Evolutionary conservation across 352 stramenopile species (phyloP).

Genomic region (Phytopythium vexans): DNA sequence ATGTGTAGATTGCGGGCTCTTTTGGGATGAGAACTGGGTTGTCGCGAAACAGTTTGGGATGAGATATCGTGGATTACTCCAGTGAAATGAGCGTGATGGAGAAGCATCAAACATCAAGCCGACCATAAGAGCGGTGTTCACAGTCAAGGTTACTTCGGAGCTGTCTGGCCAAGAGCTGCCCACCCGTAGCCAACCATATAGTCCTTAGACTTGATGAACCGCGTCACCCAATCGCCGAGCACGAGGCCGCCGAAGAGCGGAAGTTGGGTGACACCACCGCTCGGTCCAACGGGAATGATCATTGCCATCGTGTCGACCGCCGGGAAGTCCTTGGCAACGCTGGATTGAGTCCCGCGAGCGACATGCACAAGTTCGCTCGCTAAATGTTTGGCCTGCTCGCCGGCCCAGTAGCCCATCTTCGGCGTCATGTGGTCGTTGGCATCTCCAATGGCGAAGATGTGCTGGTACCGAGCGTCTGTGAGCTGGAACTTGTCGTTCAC

Average conservation of each 20-base stretch:
- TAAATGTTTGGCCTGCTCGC: conserved; percentile 39
- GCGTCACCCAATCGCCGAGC: conserved; percentile 44
- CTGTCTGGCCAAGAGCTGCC: no score
- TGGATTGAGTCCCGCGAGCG: conserved; percentile 11
- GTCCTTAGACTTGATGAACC: conserved; percentile 41
- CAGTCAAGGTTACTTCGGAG: no score
- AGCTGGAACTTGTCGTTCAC: conserved; percentile 53
- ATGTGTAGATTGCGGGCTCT: no score
- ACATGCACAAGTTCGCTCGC: conserved; percentile 27
- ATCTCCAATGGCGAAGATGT: conserved; percentile 60
- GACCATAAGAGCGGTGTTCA: no score
- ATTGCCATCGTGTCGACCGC: conserved; percentile 11
- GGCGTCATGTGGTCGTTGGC: conserved; percentile 41
- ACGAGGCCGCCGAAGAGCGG: conserved; percentile 48
- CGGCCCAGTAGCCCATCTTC: conserved; percentile 42
- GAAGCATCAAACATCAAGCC: no score
- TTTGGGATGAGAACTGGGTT: no score
- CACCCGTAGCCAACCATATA: no score
- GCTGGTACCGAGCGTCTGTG: conserved; percentile 30
- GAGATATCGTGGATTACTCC: no score
- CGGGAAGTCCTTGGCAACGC: conserved; percentile 25
- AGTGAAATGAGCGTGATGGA: no score
- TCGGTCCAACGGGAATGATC: conserved; percentile 42
- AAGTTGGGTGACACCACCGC: conserved; percentile 48
- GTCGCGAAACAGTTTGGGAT: no score